Evolutionary conservation across 768 basidiomycete species (phyloP).

Genomic region (Tulasnella calospora): DNA sequence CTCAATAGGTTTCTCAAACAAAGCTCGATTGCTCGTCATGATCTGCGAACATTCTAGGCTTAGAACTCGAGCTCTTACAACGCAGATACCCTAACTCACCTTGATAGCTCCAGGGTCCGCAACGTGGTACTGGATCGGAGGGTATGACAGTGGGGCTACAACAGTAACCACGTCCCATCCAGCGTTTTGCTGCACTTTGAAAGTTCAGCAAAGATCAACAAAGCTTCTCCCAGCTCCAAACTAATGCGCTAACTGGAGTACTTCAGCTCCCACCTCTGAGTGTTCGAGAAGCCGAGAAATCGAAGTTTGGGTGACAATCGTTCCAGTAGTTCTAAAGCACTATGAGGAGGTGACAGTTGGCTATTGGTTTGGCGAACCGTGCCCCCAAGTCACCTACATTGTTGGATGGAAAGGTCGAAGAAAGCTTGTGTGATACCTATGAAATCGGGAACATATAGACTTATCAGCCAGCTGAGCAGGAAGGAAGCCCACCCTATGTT

Average conservation of each 20-base stretch:
- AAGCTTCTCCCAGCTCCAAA: neutral
- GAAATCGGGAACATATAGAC: neutral
- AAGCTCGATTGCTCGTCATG: conserved; percentile 5
- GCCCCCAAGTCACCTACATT: neutral
- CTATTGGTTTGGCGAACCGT: neutral
- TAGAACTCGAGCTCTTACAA: neutral
- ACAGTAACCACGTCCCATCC: conserved; percentile 12
- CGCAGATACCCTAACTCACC: neutral
- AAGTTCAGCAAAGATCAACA: neutral
- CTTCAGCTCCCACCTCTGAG: neutral
- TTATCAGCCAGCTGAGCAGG: neutral
- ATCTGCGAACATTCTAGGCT: neutral
- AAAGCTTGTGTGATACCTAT: neutral
- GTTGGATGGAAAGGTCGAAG: neutral
- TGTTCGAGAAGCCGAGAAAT: neutral
- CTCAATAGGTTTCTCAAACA: conserved; percentile 11
- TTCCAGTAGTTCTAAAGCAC: neutral
- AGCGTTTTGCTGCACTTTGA: neutral
- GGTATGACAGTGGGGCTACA: neutral
- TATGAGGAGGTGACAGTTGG: neutral
- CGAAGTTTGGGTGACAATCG: neutral
- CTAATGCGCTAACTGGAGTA: neutral
- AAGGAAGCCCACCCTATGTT: neutral
- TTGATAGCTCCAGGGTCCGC: conserved; percentile 16
- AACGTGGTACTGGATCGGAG: neutral